phyloP scores from a whole-genome alignment of 2,329 filamentous ascomycete species.

The Immersiporthe knoxdaviesiana region DNA sequence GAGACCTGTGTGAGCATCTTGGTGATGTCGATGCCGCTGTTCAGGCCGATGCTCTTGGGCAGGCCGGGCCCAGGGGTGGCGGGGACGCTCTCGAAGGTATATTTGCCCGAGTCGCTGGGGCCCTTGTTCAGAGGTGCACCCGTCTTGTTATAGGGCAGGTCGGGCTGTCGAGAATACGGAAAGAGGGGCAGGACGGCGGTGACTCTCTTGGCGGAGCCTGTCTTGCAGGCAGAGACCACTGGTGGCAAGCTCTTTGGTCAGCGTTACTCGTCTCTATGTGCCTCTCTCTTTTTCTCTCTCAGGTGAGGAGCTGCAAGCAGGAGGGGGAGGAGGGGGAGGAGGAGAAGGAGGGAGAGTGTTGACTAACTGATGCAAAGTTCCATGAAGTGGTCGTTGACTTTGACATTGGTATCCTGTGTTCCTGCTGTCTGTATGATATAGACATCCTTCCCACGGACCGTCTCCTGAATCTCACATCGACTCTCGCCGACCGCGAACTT shows the following conservation, averaged over 20 bases:
- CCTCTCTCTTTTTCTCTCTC: too few species aligned
- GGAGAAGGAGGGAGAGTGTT: slow-evolving; percentile 39
- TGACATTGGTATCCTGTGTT: slow-evolving; percentile 52
- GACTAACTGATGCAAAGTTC: slow-evolving; percentile 97
- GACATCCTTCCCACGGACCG: slow-evolving; percentile 96
- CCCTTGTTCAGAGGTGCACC: slow-evolving; percentile 84
- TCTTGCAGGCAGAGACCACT: slow-evolving; percentile 94
- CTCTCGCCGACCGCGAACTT: slow-evolving; percentile 97
- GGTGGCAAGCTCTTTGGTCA: slow-evolving; percentile 62
- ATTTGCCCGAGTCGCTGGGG: slow-evolving; percentile 57
- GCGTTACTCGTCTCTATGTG: neutral
- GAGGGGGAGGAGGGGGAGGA: neutral
- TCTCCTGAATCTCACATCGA: slow-evolving; percentile 93
- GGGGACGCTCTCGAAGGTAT: slow-evolving; percentile 92
- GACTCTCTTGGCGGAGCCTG: slow-evolving; percentile 87
- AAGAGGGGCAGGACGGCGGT: slow-evolving; percentile 95
- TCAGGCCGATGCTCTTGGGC: slow-evolving; percentile 66
- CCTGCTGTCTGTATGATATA: slow-evolving; percentile 97
- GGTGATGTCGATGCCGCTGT: slow-evolving; percentile 73
- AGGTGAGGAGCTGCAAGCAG: neutral
- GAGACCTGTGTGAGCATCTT: slow-evolving; percentile 72
- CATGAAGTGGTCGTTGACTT: slow-evolving; percentile 94
- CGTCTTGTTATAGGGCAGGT: slow-evolving; percentile 94
- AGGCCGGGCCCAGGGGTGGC: slow-evolving; percentile 78
- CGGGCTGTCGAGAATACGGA: slow-evolving; percentile 94